phyloP scores from a whole-genome alignment of 2,329 filamentous ascomycete genomes.

The Furcasterigmium sp. region DNA sequence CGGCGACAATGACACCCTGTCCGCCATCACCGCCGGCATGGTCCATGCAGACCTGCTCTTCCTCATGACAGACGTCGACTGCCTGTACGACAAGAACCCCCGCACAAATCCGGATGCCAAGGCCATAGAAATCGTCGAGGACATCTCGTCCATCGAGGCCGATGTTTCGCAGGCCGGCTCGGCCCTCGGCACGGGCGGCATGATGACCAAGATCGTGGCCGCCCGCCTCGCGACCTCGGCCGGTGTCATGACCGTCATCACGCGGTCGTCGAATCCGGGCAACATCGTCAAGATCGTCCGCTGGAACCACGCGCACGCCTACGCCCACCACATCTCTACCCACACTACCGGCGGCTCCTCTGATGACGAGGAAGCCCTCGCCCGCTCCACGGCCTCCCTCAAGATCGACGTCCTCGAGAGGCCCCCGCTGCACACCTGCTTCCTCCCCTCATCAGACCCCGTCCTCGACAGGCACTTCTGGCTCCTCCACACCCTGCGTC shows the following conservation, averaged over 20 bases:
- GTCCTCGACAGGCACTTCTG: slow-evolving; percentile 95
- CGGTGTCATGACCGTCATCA: slow-evolving; percentile 94
- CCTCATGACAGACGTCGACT: slow-evolving; percentile 98
- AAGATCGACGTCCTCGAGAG: slow-evolving; percentile 28
- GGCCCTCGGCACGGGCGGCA: slow-evolving; percentile 85
- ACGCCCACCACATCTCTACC: slow-evolving; percentile 4
- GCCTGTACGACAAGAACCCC: slow-evolving; percentile 94
- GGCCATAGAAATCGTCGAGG: slow-evolving; percentile 87
- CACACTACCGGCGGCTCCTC: slow-evolving; percentile 8
- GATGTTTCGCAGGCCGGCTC: slow-evolving; percentile 92
- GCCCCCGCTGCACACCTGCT: slow-evolving; percentile 82
- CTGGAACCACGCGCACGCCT: slow-evolving; percentile 59
- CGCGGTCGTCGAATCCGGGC: slow-evolving; percentile 84
- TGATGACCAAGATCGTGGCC: slow-evolving; percentile 96
- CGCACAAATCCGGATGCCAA: slow-evolving; percentile 77
- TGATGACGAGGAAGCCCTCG: slow-evolving; percentile 24
- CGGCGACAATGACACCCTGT: slow-evolving; percentile 96
- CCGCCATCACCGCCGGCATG: slow-evolving; percentile 95
- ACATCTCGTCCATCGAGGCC: slow-evolving; percentile 75
- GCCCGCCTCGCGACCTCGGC: slow-evolving; percentile 88
- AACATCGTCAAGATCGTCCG: slow-evolving; percentile 85
- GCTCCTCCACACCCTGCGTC: slow-evolving; percentile 86
- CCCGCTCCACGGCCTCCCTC: slow-evolving; percentile 36
- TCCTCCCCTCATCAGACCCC: slow-evolving; percentile 76
- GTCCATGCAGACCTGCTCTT: slow-evolving; percentile 95